A percentile compares a stretch with the other conserved stretches of the same genome.
These are phyloP conservation scores for Lavandula angustifolia DNA, from an alignment of 257 asterid species.

Conservation along the genomic window DNA sequence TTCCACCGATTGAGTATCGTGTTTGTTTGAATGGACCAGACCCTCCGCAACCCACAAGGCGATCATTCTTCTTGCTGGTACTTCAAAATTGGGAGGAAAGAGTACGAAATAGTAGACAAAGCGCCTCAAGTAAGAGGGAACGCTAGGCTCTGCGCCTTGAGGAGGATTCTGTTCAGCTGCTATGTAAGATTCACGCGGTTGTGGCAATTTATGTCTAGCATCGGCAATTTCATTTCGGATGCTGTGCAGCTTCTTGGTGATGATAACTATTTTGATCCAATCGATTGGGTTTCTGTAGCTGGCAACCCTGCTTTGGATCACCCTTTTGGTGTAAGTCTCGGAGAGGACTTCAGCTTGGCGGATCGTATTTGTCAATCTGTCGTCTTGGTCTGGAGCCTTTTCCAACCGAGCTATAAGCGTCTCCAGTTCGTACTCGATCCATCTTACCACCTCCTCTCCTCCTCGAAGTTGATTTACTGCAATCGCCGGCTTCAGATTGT, in stretches of 20 bases:
- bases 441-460: background rate
- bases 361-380: background rate
- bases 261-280: background rate
- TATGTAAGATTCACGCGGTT: too few relatives aligned
- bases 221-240: background rate
- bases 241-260: background rate
- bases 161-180: background rate
- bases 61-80: conserved; percentile 31
- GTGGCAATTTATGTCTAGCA: background rate
- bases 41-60: conserved; percentile 40
- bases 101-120: conserved; percentile 19
- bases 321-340: conserved; percentile 6
- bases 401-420: conserved; percentile 2
- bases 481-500: background rate
- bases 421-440: conserved; percentile 4
- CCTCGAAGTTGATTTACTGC: background rate
- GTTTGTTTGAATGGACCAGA: background rate
- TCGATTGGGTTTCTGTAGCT: background rate
- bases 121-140: conserved; percentile 18
- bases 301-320: background rate
- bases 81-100: conserved; percentile 19
- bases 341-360: background rate
- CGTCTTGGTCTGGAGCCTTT: too few relatives aligned
- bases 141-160: too few relatives aligned
- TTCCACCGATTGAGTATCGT: conserved; percentile 14